Conservation (phyloP, 2,329 filamentous ascomycete species). For the Talaromyces rugulosus region DNA sequence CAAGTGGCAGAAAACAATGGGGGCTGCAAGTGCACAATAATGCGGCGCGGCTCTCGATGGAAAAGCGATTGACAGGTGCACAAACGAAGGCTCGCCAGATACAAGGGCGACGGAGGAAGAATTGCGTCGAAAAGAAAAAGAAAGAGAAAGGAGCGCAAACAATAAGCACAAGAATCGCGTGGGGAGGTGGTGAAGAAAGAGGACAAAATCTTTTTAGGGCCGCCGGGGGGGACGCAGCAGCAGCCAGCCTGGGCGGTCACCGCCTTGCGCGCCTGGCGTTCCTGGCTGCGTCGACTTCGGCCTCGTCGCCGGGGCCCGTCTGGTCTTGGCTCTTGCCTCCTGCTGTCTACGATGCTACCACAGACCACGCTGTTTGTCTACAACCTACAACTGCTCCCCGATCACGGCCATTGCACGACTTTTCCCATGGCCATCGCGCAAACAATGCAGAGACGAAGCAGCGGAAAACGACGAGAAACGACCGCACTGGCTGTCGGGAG, state of each 20-base stretch:
- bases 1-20: not conserved
- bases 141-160: not conserved
- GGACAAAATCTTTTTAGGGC: not conserved
- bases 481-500: not conserved
- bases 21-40: not conserved
- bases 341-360: not conserved
- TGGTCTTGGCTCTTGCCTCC: not conserved
- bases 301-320: not conserved
- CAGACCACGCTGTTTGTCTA: not conserved
- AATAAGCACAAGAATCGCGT: not conserved
- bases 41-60: not conserved
- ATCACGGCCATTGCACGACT: not conserved
- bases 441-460: not conserved
- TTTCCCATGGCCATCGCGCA: not conserved
- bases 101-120: not conserved
- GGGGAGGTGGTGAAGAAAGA: not conserved
- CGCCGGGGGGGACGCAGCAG: not conserved
- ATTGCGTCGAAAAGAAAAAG: not conserved
- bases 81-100: slow-evolving; percentile 1
- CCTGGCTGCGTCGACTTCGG: not conserved
- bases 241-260: not conserved
- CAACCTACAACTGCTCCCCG: not conserved
- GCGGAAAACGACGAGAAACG: not conserved
- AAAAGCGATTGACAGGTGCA: not conserved
- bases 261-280: not conserved